Evolutionary conservation across 441 rosid species (phyloP), one percentile per base, ranked within the genome.

Genomic region (Dalechampia spathulata): DNA sequence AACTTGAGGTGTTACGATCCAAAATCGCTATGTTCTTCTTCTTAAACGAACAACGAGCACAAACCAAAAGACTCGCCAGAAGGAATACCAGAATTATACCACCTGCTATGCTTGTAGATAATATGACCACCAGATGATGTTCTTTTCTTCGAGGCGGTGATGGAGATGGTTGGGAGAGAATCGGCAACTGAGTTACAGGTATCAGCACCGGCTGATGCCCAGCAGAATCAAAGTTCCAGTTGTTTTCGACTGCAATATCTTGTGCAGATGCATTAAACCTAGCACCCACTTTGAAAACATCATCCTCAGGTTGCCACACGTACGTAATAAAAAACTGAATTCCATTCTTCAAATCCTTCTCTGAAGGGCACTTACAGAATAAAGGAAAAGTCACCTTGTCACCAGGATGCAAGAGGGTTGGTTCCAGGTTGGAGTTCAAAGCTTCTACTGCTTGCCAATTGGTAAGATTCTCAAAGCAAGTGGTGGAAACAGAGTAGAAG

Each of bases 301-400:
- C 56, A 55, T 79, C 87, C 14, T 43, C 65, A 23, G 70, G 75
- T 44, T 74, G 84, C 86, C 86, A 78, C 10, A 79, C 79, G 30
- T 78, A 82, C 40, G 82, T 82, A 49, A 82, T 66, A 6, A 79
- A 60, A 65, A 59, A 55, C 8, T 55, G 36, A 42, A 78, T 73
- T 52, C 82, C 83, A 20, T 67, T 62, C 59, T 60, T 46, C 17
- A 15, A 14, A 6, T 68, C 65, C 4, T 61, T 42, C 53, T 41
- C 60, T 1, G 75, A 74, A 40, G 81, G 87, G 68, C 87, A 81
- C 76, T 75, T 77, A 44, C 91, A 84, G 63, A 75, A 64, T 70
- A 84, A 57, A 60, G 83, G 85, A 62, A 81, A 62, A 7, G 53
- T 66, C 55, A 72, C 83, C 26, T 66, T 39, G 58, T 60, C 79